Evolutionary conservation across 148 eudicot genomes (phyloP).

Genomic region (Drosera capensis): DNA sequence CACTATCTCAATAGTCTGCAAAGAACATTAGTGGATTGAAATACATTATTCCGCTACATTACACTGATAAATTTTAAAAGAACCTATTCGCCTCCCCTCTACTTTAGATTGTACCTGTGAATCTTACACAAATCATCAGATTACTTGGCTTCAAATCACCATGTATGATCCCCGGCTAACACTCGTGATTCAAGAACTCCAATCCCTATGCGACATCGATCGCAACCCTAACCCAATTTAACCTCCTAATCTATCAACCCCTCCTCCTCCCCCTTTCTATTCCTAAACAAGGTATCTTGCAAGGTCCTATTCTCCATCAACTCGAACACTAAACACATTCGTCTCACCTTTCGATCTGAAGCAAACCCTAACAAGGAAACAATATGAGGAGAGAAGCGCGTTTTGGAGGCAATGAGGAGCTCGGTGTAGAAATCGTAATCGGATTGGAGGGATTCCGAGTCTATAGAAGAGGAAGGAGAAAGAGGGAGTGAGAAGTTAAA

Average conservation of each 20-base stretch:
- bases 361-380: slow-evolving; percentile 58
- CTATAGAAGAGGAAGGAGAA: slow-evolving; percentile 62
- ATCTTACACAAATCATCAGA: slow-evolving; percentile 42
- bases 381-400: slow-evolving; percentile 29
- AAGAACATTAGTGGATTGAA: too few species aligned
- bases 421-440: slow-evolving; percentile 96
- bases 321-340: slow-evolving; percentile 74
- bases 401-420: slow-evolving; percentile 42
- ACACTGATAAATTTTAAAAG: too few species aligned
- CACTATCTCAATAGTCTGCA: too few species aligned
- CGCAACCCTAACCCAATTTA: slow-evolving; percentile 30
- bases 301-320: slow-evolving; percentile 73
- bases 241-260: slow-evolving; percentile 45
- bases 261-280: slow-evolving; percentile 31
- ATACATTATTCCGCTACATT: too few species aligned
- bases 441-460: slow-evolving; percentile 68
- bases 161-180: slow-evolving; percentile 68
- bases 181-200: slow-evolving; percentile 53
- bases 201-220: slow-evolving; percentile 59
- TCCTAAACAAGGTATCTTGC: slow-evolving; percentile 67
- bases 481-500: too few species aligned
- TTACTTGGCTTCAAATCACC: slow-evolving; percentile 97
- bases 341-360: slow-evolving; percentile 37
- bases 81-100: too few species aligned
- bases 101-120: too few species aligned